phyloP scores from a whole-genome alignment of 2,329 filamentous ascomycete genomes.

The Pyricularia grisea region DNA sequence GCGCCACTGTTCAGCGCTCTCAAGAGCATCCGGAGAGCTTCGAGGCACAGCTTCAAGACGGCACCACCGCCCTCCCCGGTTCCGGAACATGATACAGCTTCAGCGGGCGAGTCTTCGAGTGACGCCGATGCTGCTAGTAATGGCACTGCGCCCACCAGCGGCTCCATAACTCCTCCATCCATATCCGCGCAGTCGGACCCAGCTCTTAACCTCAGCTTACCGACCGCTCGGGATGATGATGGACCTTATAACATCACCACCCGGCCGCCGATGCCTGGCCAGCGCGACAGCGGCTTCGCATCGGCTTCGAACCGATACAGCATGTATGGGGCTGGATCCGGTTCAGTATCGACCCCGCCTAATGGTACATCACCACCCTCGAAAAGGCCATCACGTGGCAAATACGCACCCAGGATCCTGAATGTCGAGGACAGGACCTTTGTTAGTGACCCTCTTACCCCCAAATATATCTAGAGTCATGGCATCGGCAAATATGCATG shows the following conservation, averaged over 20 bases:
- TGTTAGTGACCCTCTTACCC: slow-evolving; percentile 44
- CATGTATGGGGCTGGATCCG: slow-evolving; percentile 50
- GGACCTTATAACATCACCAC: slow-evolving; percentile 9
- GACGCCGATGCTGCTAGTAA: slow-evolving; percentile 46
- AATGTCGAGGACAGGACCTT: slow-evolving; percentile 77
- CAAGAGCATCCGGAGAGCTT: slow-evolving; percentile 68
- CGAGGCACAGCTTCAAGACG: slow-evolving; percentile 63
- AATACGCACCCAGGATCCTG: slow-evolving; percentile 69
- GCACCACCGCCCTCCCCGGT: slow-evolving; percentile 32
- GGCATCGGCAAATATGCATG: not conserved
- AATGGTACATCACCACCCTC: not conserved
- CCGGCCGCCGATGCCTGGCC: slow-evolving; percentile 20
- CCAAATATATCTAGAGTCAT: not conserved
- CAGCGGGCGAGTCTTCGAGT: slow-evolving; percentile 47
- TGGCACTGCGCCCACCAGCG: slow-evolving; percentile 54
- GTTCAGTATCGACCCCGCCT: slow-evolving; percentile 28
- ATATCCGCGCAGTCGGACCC: slow-evolving; percentile 57
- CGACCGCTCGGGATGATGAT: not conserved
- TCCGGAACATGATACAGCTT: not conserved
- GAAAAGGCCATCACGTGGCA: not conserved
- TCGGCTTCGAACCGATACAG: slow-evolving; percentile 46
- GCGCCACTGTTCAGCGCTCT: slow-evolving; percentile 56
- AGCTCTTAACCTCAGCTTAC: slow-evolving; percentile 52
- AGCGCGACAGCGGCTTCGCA: slow-evolving; percentile 8
- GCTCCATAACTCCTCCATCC: slow-evolving; percentile 68